Evolutionary conservation across 2,329 filamentous ascomycete genomes (phyloP).

Genomic region (Fusarium tanahbumbuense): DNA sequence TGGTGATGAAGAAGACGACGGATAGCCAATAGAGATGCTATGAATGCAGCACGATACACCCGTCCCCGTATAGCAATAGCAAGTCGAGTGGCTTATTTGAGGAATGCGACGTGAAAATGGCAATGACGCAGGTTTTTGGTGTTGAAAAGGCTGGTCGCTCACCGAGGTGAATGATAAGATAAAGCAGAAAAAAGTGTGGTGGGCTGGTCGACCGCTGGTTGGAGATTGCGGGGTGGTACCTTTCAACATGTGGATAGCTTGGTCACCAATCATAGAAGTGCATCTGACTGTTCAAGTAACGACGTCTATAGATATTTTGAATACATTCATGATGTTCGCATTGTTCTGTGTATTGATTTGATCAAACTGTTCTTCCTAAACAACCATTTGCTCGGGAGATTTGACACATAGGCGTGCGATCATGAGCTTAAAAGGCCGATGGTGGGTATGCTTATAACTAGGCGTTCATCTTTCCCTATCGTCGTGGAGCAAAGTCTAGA

Average conservation of each 20-base stretch:
- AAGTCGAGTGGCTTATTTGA: not conserved
- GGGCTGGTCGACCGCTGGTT: conserved; percentile 15
- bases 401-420: not conserved
- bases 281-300: not conserved
- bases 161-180: conserved; percentile 52
- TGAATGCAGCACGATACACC: not conserved
- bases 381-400: not conserved
- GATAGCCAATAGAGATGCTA: not conserved
- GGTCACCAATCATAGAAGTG: conserved; percentile 11
- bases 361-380: not conserved
- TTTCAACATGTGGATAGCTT: conserved; percentile 23
- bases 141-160: conserved; percentile 43
- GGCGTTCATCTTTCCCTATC: not conserved
- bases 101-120: conserved; percentile 5
- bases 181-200: conserved; percentile 46
- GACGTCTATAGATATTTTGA: not conserved
- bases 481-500: conserved; percentile 61
- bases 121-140: conserved; percentile 29
- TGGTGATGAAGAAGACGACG: conserved; percentile 46
- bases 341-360: not conserved
- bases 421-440: not conserved
- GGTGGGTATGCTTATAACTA: not conserved
- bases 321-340: not conserved
- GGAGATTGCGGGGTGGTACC: conserved; percentile 39
- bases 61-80: not conserved